Base-by-base conservation (phyloP, 208 protist genomes). In the Vickermania ingenoplastis region DNA sequence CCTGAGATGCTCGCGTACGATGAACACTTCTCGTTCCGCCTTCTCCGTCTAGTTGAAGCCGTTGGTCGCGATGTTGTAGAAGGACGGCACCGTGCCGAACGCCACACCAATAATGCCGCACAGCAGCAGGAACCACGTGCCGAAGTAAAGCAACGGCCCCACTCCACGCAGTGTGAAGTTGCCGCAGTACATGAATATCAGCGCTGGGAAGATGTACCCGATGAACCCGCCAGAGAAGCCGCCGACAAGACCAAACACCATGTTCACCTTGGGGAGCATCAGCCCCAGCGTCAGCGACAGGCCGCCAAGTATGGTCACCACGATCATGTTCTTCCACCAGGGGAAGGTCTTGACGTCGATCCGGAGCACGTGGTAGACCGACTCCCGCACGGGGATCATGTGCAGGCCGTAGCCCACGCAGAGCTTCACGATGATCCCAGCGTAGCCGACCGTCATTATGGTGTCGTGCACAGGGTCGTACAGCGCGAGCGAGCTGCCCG, bases 391-490 rank as follows among this genome's bases (percentile, higher is more conserved):
- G 3, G 65, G 36, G 41, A 67, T 59, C 45, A 31, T 57, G 31
- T 56, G 29, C 24, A 72, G 11, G 25, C 53, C 53, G 55, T 64
- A 69, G 1, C 28, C 23, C 49, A 57, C 56, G 59, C 61, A 62
- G 4, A 74, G 28, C 23, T 68, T 74, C 17, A 77, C 0, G 25
- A 63, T 28, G 49, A 83, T 31, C 22, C 60, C 69, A n/a, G 65
- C 60, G 49, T 65, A 74, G 3, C 26, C 58, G 0, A 72, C 55
- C 0, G 45, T 48, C 53, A 79, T 62, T 21, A 78, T 49, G 11
- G 49, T 45, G n/a, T 73, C 62, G 1, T 68, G 29, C n/a, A 57
- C n/a, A 13, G 74, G 71, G 52, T 77, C 59, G 62, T 79, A 79
- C 22, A 53, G 45, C 0, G 55, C 45, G 2, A 83, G 53, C 21